Base-by-base conservation (phyloP, 495 filamentous ascomycete genomes). In the Tuber aestivum region DNA sequence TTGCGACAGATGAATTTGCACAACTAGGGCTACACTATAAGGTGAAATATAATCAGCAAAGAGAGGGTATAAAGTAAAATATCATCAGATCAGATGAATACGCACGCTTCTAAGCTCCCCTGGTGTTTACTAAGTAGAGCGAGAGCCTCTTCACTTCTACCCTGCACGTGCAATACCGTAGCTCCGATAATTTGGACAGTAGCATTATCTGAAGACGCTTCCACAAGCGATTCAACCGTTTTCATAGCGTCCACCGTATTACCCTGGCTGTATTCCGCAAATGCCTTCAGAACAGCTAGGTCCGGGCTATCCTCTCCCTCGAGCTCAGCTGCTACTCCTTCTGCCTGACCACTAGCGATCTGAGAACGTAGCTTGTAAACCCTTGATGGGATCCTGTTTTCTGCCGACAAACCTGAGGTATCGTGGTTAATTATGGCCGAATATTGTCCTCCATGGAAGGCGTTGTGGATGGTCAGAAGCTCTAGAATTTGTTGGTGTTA, bases 391-490 rank as follows among this genome's bases (percentile, higher is more conserved):
- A 93, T 86, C 48, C 86, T 84, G 85, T 97, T 97, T 81, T 91
- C 89, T 75, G 90, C 41, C 72, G 92, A 93, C 76, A 97, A 90
- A 69, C 90, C 85, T 8, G 91, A 88, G 40, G 89, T 90, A 84
- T 93, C 90, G 85, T 92, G 94, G 85, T 94, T 91, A 85, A 95
- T 84, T 78, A 95, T 94, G 74, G 89, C 86, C 72, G 91, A 86
- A 88, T 93, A 97, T 86, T 95, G 93, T 83, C 92, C 93, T 83
- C 94, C 92, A 87, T 95, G 92, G 89, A 97, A 97, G 87, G 92
- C 89, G 86, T 92, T 97, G 89, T 95, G 93, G 83, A 97, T 91
- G 87, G 94, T 97, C 84, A 97, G 90, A 80, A 99, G 90, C 86
- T 99, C 95, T 92, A 82, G n/a, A 32, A 65, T 65, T 35, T 14